Conservation (phyloP, 257 asterid species). For the Paraleonurus japonicus region DNA sequence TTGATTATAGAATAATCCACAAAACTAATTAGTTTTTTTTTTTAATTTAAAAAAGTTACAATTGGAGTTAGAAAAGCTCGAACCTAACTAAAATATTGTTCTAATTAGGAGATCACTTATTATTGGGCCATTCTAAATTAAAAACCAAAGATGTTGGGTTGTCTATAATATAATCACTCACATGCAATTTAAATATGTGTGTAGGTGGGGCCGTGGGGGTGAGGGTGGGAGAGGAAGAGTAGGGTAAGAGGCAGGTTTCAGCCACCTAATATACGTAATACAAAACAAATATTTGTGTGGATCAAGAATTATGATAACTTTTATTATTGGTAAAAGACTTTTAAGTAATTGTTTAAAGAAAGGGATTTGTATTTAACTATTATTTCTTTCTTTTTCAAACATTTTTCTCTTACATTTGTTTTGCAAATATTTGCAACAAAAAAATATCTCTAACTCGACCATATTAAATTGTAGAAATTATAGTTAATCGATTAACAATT, state of each 20-base stretch:
- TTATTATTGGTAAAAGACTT: too few species aligned
- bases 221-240: neutral
- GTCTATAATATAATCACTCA: neutral
- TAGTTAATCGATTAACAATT: too few species aligned
- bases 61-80: neutral
- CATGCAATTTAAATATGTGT: neutral
- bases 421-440: too few species aligned
- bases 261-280: neutral
- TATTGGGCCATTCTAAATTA: neutral
- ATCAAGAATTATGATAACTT: neutral
- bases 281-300: neutral
- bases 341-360: too few species aligned
- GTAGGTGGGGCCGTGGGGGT: neutral
- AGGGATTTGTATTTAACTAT: too few species aligned
- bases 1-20: neutral
- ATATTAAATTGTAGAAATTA: too few species aligned
- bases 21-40: too few species aligned
- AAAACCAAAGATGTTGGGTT: neutral
- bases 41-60: neutral
- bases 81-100: neutral
- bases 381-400: too few species aligned
- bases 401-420: too few species aligned
- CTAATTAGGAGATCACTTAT: neutral
- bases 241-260: constrained; percentile 22
- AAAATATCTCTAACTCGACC: too few species aligned